A percentile compares a stretch with the other conserved stretches of the same genome.
Evolutionary conservation across 768 basidiomycete species (phyloP).

Genomic region (Mycena chlorophos): DNA sequence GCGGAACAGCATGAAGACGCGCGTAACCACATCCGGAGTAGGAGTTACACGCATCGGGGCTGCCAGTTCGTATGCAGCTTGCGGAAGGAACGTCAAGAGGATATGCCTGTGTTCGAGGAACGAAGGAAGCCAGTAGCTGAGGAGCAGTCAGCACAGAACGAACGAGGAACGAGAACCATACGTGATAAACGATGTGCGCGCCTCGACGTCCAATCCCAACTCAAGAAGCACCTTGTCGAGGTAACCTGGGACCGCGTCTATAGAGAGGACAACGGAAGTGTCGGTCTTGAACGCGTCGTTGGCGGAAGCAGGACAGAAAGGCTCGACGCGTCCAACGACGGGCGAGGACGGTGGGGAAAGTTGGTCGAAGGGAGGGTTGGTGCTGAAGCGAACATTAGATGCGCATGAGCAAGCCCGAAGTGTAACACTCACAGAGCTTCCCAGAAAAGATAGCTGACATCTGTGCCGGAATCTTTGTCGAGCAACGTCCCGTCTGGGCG

Average conservation of each 20-base stretch:
- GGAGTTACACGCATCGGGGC: constrained; percentile 41
- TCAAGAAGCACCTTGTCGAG: constrained; percentile 33
- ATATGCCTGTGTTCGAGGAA: constrained; percentile 40
- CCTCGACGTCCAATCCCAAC: constrained; percentile 43
- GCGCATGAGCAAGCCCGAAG: background rate
- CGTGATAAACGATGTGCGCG: constrained; percentile 49
- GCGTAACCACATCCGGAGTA: constrained; percentile 42
- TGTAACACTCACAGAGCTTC: constrained; percentile 19
- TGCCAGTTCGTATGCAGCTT: constrained; percentile 41
- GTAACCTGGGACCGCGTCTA: constrained; percentile 33
- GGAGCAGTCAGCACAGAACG: background rate
- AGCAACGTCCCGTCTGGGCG: constrained; percentile 20
- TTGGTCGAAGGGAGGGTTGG: background rate
- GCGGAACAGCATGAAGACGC: constrained; percentile 50
- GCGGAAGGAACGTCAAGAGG: constrained; percentile 47
- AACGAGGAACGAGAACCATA: constrained; percentile 20
- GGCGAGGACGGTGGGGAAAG: constrained; percentile 2
- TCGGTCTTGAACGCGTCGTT: constrained; percentile 21
- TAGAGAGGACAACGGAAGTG: constrained; percentile 33
- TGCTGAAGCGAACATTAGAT: background rate
- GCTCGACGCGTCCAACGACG: background rate
- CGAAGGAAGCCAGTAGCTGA: constrained; percentile 46
- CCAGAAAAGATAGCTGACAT: constrained; percentile 30
- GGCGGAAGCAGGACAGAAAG: constrained; percentile 6
- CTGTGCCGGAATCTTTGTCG: constrained; percentile 21